Evolutionary conservation across 805 yeast species (phyloP).

Genomic region (Metschnikowia lochheadii): DNA sequence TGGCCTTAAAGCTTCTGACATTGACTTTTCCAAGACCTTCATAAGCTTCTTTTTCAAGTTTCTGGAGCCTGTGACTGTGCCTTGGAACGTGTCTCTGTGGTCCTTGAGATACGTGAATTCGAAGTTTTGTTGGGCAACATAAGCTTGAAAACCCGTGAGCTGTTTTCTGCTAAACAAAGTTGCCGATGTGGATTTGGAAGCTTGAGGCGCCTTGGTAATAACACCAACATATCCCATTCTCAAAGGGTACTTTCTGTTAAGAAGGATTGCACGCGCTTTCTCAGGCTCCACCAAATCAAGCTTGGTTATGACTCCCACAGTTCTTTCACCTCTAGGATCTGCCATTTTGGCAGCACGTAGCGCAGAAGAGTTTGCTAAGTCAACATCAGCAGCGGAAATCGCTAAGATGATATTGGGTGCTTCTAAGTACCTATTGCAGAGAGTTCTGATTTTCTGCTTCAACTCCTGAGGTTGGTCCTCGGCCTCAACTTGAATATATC

Average conservation of each 20-base stretch:
- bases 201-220: conserved; percentile 72
- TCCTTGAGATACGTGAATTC: conserved; percentile 56
- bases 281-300: conserved; percentile 83
- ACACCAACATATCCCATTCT: conserved; percentile 98
- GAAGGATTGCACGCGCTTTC: conserved; percentile 61
- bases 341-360: conserved; percentile 82
- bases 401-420: conserved; percentile 94
- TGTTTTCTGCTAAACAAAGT: conserved; percentile 46
- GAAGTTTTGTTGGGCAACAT: conserved; percentile 62
- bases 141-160: conserved; percentile 54
- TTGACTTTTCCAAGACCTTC: conserved; percentile 81
- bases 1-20: conserved; percentile 86
- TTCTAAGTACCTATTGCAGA: conserved; percentile 82
- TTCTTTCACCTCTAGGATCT: conserved; percentile 93
- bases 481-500: conserved; percentile 94
- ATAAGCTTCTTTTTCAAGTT: conserved; percentile 75
- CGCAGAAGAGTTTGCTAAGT: conserved; percentile 93
- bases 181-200: conserved; percentile 21
- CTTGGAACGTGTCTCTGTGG: conserved; percentile 53
- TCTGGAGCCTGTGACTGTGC: conserved; percentile 73
- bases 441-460: conserved; percentile 68
- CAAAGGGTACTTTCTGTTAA: conserved; percentile 81
- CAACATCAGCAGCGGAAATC: conserved; percentile 96
- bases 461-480: conserved; percentile 90
- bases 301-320: conserved; percentile 94